Base-by-base conservation (phyloP, 179 eudicot species). In the Spergularia azorica region DNA sequence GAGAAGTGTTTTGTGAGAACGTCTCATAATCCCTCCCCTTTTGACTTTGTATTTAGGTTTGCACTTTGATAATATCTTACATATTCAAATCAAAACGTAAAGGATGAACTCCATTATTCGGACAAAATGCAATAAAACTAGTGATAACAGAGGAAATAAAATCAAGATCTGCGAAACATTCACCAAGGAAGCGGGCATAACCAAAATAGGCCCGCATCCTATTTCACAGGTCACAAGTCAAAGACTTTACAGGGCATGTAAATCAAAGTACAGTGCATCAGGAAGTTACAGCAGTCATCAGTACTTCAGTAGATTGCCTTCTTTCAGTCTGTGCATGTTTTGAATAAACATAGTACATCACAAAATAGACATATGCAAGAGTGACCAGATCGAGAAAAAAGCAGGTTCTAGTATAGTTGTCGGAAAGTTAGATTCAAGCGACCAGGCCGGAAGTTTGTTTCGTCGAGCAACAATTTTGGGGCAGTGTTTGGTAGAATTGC, bases 401-500 rank as follows among this genome's bases (percentile, higher is more conserved):
- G 48, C 18, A 56, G 12, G 41, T 46, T 41, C 72, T 46, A 91
- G 43, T 16, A 5, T 70, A 74, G 85, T 77, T 89, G 82, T 79
- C 96, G 86, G 81, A 92, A 94, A 56, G 98, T 94, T 26, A 94
- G 87, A 84, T 94, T 92, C 79, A 92, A 77, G 20, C 95, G 91
- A 54, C 97, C 93, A 55, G 93, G 84, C 2, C 82, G 86, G 57
- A 92, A 85, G 48, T 79, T 83, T 20, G 89, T 77, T 74, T 73
- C 77, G 15, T 83, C 66, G 15, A 84, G 72, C 84, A 92, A 70
- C 17, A 78, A 75, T 41, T 26, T 60, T 26, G 97, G 93, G 67
- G 97, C 92, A 68, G 92, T 85, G 15, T 78, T 59, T 41, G 88
- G 84, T 51, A 41, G 2, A 70, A 89, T 83, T 7, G 67, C 59